Evolutionary conservation across 179 eudicot genomes (phyloP), one percentile per base, ranked within the genome.

Genomic region (Amaranthus tricolor): DNA sequence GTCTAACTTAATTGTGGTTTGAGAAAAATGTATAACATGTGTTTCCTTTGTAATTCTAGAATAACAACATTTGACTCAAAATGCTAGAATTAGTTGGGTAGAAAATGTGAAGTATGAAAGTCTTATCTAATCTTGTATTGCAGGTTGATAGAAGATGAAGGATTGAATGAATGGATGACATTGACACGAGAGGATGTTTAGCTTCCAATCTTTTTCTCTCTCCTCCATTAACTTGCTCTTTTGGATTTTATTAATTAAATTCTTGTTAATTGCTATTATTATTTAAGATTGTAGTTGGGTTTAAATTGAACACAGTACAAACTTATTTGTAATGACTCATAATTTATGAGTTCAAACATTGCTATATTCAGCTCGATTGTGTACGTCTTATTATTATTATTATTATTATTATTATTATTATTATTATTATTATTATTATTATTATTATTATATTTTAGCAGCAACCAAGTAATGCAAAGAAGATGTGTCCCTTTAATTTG

Each of bases 121-220:
- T 44, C 6, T 66, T 52, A 49, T 44, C 6, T 45, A 12, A 47
- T 66, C 10, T 66, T 53, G 19, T 72, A 4, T 67, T 73, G 77
- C 74, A 80, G 83, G 71, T 76, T 76, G 20, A 10, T 66, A 50
- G 70, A 80, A 45, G 43, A 67, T 8, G 51, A 17, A 58, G 6
- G 55, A 58, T 66, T 21, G 44, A 51, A 58, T 47, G 60, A 56
- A 70, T 50, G 73, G 77, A 73, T 48, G 63, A 49, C 31, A 51
- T 71, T 70, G 84, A 80, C 86, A 81, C 75, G 72, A 83, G 79
- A 78, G 77, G 76, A 77, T 83, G 86, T 78, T 70, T 48, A 63
- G 50, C 69, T 49, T 75, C 75, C 66, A 24, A 62, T 61, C 17
- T 62, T 47, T 40, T 6, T 49, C 31, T 31, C 31, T 4, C 31